These are phyloP conservation scores for Termitomyces sp. DNA, from an alignment of 768 basidiomycete genomes.

Conservation along the genomic window DNA sequence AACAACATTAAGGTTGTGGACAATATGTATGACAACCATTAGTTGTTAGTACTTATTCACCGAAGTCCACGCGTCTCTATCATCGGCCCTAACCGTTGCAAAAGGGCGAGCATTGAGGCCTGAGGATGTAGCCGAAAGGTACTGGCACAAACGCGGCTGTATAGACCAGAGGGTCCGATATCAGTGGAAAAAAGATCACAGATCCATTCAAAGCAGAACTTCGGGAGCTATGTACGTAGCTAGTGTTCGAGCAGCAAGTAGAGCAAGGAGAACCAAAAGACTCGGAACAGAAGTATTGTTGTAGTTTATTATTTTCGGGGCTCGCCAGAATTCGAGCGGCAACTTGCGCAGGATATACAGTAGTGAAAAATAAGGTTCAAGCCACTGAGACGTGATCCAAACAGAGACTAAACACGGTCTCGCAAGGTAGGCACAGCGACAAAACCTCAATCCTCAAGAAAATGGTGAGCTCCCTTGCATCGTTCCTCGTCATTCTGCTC, in stretches of 20 bases:
- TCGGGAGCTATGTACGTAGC: too few species aligned
- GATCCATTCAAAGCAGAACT: neutral
- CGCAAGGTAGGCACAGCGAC: conserved; percentile 35
- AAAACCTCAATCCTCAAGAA: conserved; percentile 34
- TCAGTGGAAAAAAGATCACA: neutral
- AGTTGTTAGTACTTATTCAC: too few species aligned
- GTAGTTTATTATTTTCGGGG: conserved; percentile 3
- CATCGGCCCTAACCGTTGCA: too few species aligned
- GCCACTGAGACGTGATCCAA: conserved; percentile 30
- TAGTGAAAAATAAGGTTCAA: conserved; percentile 36
- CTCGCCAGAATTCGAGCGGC: conserved; percentile 20
- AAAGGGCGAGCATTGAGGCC: too few species aligned
- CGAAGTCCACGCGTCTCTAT: neutral
- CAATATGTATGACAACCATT: too few species aligned
- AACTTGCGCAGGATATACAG: conserved; percentile 29
- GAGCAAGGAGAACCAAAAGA: too few species aligned
- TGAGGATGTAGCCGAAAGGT: neutral
- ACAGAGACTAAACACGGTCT: conserved; percentile 20
- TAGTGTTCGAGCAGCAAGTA: too few species aligned
- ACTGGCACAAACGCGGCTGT: neutral
- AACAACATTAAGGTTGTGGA: neutral
- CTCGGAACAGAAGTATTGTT: neutral
- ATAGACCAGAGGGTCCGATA: neutral
- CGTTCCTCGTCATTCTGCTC: conserved; percentile 5
- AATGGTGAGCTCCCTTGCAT: conserved; percentile 34